These are phyloP conservation scores for Globisporangium cederbergense DNA, from an alignment of 352 stramenopile genomes.

Conservation along the genomic window DNA sequence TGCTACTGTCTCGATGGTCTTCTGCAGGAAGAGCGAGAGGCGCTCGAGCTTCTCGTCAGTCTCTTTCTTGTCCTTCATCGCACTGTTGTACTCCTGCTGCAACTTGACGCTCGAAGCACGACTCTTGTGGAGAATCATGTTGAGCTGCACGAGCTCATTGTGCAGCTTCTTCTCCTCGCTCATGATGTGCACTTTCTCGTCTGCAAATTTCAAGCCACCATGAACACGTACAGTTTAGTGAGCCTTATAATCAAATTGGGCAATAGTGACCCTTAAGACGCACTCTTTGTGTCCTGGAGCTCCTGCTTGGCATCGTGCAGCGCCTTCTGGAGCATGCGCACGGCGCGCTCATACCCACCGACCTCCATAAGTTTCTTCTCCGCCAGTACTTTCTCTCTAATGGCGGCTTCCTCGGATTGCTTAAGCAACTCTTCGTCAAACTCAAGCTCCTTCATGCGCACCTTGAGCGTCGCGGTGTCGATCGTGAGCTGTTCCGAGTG, in stretches of 20 bases:
- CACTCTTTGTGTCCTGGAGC: constrained; percentile 49
- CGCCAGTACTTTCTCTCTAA: constrained; percentile 49
- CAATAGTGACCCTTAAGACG: background rate
- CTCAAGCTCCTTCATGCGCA: constrained; percentile 60
- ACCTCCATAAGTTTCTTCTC: constrained; percentile 66
- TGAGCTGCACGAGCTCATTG: constrained; percentile 40
- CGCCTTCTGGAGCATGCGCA: constrained; percentile 50
- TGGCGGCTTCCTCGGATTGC: constrained; percentile 38
- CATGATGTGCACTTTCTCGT: constrained; percentile 45
- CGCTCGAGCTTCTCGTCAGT: constrained; percentile 53
- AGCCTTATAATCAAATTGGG: too few species aligned
- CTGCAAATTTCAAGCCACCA: constrained; percentile 17
- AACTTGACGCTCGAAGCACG: constrained; percentile 37
- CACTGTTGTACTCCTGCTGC: constrained; percentile 45
- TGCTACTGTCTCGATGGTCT: constrained; percentile 21
- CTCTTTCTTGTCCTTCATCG: constrained; percentile 45
- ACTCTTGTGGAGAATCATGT: constrained; percentile 28
- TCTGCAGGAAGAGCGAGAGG: constrained; percentile 52
- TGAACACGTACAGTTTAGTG: too few species aligned
- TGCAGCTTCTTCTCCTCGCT: constrained; percentile 57
- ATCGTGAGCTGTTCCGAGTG: constrained; percentile 51
- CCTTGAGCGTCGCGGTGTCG: constrained; percentile 37
- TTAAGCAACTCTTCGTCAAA: constrained; percentile 52
- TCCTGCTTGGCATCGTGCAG: constrained; percentile 50
- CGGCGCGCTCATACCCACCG: constrained; percentile 53